phyloP scores from a whole-genome alignment of 495 filamentous ascomycete species.

The Aspergillus conjunctus region DNA sequence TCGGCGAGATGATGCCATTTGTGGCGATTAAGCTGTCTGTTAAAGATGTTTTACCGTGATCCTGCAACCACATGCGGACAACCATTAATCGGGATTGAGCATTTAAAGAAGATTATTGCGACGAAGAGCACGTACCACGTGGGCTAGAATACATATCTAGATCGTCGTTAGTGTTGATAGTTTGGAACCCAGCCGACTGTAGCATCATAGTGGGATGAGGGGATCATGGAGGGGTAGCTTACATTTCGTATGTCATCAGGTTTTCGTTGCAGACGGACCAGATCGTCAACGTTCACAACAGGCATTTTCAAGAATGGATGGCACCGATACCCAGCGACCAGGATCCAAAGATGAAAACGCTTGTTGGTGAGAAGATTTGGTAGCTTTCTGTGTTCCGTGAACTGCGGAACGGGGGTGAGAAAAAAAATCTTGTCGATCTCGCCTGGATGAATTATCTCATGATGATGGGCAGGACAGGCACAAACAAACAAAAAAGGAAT shows the following conservation, averaged over 20 bases:
- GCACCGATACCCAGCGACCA: conserved; percentile 23
- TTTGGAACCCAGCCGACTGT: conserved; percentile 15
- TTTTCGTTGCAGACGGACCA: conserved; percentile 80
- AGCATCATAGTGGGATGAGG: conserved; percentile 38
- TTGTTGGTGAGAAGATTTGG: conserved; percentile 8
- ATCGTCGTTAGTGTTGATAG: conserved; percentile 33
- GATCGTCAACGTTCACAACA: conserved; percentile 81
- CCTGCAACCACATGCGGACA: conserved; percentile 41
- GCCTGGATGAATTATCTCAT: background rate
- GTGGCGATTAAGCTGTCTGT: conserved; percentile 96
- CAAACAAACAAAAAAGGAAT: background rate
- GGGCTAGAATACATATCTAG: conserved; percentile 95
- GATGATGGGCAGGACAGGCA: background rate
- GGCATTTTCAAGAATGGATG: conserved; percentile 64
- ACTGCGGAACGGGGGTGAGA: conserved; percentile 15
- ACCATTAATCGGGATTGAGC: conserved; percentile 5
- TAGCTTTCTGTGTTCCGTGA: conserved; percentile 19
- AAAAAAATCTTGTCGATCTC: conserved; percentile 18
- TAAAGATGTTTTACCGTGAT: conserved; percentile 98
- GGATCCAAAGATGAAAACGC: conserved; percentile 13
- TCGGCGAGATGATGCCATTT: conserved; percentile 98
- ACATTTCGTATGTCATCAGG: conserved; percentile 89
- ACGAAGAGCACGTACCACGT: conserved; percentile 68
- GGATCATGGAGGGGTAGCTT: conserved; percentile 40
- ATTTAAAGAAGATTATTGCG: background rate